Evolutionary conservation across 2,329 filamentous ascomycete species (phyloP).

Genomic region (Trichoderma aggressivum): DNA sequence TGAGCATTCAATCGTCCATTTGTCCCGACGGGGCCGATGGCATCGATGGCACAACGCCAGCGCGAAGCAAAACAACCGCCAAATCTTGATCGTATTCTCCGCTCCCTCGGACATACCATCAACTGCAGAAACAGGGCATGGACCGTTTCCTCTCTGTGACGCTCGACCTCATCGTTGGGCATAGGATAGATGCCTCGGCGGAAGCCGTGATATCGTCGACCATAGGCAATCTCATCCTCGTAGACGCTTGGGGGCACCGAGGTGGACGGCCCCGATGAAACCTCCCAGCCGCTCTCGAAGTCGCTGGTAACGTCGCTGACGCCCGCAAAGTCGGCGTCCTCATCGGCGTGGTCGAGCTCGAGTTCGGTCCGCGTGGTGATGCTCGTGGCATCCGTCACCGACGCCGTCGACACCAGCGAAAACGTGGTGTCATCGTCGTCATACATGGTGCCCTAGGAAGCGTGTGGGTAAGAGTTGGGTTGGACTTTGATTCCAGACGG

Average conservation of each 20-base stretch:
- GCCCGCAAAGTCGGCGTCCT: constrained; percentile 29
- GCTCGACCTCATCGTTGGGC: constrained; percentile 46
- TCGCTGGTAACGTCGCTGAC: constrained; percentile 23
- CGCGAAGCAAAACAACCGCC: not conserved
- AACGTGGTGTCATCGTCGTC: constrained; percentile 29
- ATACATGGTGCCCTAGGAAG: constrained; percentile 18
- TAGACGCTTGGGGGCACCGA: constrained; percentile 35
- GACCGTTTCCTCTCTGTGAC: constrained; percentile 44
- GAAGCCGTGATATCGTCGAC: constrained; percentile 43
- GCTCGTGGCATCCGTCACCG: constrained; percentile 21
- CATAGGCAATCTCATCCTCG: constrained; percentile 33
- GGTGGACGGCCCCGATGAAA: constrained; percentile 30
- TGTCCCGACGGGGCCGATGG: not conserved
- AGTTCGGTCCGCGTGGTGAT: constrained; percentile 25
- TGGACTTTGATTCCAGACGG: constrained; percentile 8
- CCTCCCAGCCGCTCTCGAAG: constrained; percentile 23
- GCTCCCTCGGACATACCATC: constrained; percentile 28
- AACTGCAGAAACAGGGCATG: constrained; percentile 46
- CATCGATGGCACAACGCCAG: not conserved
- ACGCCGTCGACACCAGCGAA: constrained; percentile 30
- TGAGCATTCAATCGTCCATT: not conserved
- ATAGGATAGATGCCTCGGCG: constrained; percentile 44
- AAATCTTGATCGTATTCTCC: not conserved
- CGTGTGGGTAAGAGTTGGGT: constrained; percentile 15
- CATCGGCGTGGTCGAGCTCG: constrained; percentile 24